Conservation (phyloP, 345 rosid genomes). For the Eucalyptus tenuipes region DNA sequence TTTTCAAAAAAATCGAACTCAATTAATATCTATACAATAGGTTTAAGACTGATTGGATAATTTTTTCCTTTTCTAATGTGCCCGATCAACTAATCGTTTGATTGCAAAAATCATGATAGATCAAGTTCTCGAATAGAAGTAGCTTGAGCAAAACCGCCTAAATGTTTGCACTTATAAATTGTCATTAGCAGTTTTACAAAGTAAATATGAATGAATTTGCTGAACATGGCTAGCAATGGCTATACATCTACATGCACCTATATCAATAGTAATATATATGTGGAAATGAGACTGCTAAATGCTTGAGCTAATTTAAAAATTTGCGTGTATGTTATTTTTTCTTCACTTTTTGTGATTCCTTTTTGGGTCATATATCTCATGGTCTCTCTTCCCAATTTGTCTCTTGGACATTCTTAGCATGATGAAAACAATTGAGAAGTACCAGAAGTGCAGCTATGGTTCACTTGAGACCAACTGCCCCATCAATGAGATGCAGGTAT, state of each 20-base stretch:
- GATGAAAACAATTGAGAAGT: slow-evolving; percentile 33
- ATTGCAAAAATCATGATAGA: not conserved
- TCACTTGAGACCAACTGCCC: slow-evolving; percentile 17
- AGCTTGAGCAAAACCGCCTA: not conserved
- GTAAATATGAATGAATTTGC: not conserved
- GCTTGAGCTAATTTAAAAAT: not conserved
- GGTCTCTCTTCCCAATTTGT: not conserved
- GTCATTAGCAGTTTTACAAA: not conserved
- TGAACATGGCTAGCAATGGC: not conserved
- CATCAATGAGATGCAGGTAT: slow-evolving; percentile 23
- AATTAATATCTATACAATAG: not conserved
- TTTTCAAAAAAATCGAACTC: not conserved
- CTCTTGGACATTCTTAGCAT: slow-evolving; percentile 10
- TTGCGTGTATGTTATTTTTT: not conserved
- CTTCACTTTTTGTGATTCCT: not conserved
- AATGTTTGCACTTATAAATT: not conserved
- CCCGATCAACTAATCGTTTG: not conserved
- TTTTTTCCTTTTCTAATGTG: not conserved
- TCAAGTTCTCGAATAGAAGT: not conserved
- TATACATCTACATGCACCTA: not conserved
- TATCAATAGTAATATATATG: not conserved
- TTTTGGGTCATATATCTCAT: not conserved
- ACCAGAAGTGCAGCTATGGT: slow-evolving; percentile 32
- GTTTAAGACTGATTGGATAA: not conserved
- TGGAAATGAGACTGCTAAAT: not conserved